Base-by-base conservation (phyloP, 768 basidiomycete genomes). In the Suillus sp. region DNA sequence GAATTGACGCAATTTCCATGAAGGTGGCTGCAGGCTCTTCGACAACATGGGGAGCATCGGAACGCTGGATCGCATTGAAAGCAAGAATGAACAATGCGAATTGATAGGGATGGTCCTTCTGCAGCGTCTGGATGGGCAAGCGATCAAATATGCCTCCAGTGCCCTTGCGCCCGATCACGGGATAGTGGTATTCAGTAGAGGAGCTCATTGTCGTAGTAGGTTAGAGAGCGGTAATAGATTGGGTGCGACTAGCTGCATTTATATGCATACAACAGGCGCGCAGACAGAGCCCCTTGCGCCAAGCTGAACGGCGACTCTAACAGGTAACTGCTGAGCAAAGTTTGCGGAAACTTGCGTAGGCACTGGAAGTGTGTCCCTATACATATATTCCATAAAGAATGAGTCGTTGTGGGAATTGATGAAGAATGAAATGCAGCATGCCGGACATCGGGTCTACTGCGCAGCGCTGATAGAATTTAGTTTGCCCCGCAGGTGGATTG, bases 21-120 rank as follows among this genome's bases (percentile, higher is more conserved):
- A 61, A 60, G 25, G 67, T 64, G n/a, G 60, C 62, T 14, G 60
- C 32, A 4, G 27, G 73, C 18, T 67, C 38, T 47, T 40, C 37
- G n/a, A 45, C 1, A n/a, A 18, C 48, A 4, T 48, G 38, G 13
- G 37, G 16, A 25, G 48, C 34, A 18, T 62, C 42, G 27, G 40
- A 14, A 20, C 57, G 66, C 54, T 68, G 67, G 18, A 68, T 35
- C 4, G 61, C 59, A 18, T 60, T 64, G 59, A 62, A 74, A 37
- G 70, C 64, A 20, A 73, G 65, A 61, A 73, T 30, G 27, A 73
- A 73, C 35, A 73, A 69, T 6, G 73, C 53, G 61, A 74, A 73
- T 34, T 73, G 72, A 61, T 69, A 62, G 3, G 71, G 69, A n/a
- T 69, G 65, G 5, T 65, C 54, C 4, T 22, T 58, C 50, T 59